Conservation (phyloP, 2,329 filamentous ascomycete genomes). For the Curvularia hawaiiensis region DNA sequence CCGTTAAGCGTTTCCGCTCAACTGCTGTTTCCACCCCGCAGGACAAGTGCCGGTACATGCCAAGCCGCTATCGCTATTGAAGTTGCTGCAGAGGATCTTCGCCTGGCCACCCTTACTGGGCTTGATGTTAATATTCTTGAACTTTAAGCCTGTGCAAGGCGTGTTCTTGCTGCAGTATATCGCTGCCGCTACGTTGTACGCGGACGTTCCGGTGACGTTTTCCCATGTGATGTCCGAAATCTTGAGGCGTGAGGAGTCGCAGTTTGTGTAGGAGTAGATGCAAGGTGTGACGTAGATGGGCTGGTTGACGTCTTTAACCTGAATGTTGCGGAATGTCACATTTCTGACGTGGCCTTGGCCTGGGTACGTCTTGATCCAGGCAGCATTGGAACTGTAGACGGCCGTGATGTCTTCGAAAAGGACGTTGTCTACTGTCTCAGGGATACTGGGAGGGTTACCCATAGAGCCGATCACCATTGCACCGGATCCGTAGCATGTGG, state of each 20-base stretch:
- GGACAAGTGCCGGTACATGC: conserved; percentile 35
- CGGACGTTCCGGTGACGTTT: conserved; percentile 55
- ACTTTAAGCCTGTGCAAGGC: conserved; percentile 54
- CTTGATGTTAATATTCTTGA: conserved; percentile 55
- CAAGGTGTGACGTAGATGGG: conserved; percentile 57
- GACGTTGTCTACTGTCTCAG: conserved; percentile 60
- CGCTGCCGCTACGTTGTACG: conserved; percentile 52
- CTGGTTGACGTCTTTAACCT: conserved; percentile 50
- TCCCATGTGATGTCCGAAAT: conserved; percentile 57
- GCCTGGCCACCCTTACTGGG: conserved; percentile 31
- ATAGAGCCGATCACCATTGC: conserved; percentile 64
- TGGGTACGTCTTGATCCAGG: conserved; percentile 41
- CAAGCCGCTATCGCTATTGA: conserved; percentile 35
- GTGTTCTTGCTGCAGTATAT: conserved; percentile 47
- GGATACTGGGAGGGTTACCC: conserved; percentile 61
- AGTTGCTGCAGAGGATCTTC: conserved; percentile 34
- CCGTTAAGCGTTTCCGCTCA: conserved; percentile 28
- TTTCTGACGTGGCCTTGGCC: conserved; percentile 52
- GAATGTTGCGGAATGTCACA: conserved; percentile 52
- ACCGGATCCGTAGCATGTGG: conserved; percentile 66
- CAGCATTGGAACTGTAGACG: conserved; percentile 33
- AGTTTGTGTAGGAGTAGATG: conserved; percentile 48
- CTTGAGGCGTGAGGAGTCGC: conserved; percentile 31
- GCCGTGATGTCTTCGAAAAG: conserved; percentile 45
- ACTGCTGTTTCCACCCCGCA: conserved; percentile 30